A percentile compares a stretch with the other conserved stretches of the same genome.
These are phyloP conservation scores for Colletotrichum australisinense DNA, from an alignment of 2,329 filamentous ascomycete genomes.

Conservation along the genomic window DNA sequence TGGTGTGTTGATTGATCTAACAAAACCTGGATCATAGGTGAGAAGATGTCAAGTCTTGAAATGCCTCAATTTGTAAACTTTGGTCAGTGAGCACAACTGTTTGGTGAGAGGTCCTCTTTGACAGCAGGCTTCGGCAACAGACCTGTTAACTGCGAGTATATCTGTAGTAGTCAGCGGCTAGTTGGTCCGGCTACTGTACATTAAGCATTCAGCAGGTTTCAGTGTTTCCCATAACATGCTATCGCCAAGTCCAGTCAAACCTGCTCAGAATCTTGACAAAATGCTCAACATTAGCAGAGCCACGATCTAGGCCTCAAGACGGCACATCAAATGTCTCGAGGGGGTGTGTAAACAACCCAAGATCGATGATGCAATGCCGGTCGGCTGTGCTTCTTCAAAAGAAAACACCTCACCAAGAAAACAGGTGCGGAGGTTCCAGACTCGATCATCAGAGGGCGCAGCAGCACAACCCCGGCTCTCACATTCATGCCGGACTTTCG, in stretches of 20 bases:
- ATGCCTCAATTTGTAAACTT: too few relatives aligned
- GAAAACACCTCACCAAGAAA: not conserved
- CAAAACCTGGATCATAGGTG: too few relatives aligned
- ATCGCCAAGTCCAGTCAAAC: not conserved
- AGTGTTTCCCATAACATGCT: not conserved
- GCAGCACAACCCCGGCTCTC: slow-evolving; percentile 7
- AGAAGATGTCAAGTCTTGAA: too few relatives aligned
- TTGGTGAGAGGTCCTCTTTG: too few relatives aligned
- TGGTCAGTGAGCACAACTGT: too few relatives aligned
- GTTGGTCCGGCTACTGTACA: not conserved
- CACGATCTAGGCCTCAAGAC: not conserved
- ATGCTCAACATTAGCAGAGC: not conserved
- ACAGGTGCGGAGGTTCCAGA: slow-evolving; percentile 7
- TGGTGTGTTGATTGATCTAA: too few relatives aligned
- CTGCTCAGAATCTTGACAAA: not conserved
- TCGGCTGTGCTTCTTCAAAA: not conserved
- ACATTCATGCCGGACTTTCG: slow-evolving; percentile 5
- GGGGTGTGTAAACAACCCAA: not conserved
- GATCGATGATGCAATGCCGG: slow-evolving; percentile 1
- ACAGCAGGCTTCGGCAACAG: too few relatives aligned
- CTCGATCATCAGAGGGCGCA: slow-evolving; percentile 22
- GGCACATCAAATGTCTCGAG: not conserved
- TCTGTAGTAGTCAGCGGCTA: not conserved
- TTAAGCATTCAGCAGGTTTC: not conserved
- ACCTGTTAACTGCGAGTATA: not conserved